A percentile compares a stretch with the other conserved stretches of the same genome.
Evolutionary conservation across 345 rosid genomes (phyloP).

Genomic region (Eucalyptus pauciflora): DNA sequence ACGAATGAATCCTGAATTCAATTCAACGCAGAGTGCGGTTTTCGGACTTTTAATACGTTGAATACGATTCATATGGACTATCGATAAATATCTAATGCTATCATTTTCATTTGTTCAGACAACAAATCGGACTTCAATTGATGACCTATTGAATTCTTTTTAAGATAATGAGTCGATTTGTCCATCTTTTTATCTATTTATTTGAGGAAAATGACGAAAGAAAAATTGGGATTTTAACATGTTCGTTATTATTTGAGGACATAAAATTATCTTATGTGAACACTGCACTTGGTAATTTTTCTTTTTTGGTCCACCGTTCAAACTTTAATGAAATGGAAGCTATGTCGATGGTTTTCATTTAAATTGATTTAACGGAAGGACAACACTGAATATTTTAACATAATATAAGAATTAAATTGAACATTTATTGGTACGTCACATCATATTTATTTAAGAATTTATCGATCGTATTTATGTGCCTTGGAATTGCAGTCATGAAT

Average conservation of each 20-base stretch:
- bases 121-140: not conserved
- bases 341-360: not conserved
- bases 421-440: fast-evolving
- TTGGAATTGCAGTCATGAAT: not conserved
- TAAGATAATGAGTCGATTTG: fast-evolving
- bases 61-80: fast-evolving
- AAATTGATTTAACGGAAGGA: fast-evolving
- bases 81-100: fast-evolving
- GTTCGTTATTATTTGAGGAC: not conserved
- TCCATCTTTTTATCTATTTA: not conserved
- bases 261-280: fast-evolving
- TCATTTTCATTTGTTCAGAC: fast-evolving
- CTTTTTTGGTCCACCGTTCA: fast-evolving
- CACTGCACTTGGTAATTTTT: fast-evolving
- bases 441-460: too few species aligned
- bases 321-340: not conserved
- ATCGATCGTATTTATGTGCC: not conserved
- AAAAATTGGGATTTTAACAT: not conserved
- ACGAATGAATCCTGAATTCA: not conserved
- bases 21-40: fast-evolving
- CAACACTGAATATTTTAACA: fast-evolving
- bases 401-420: fast-evolving
- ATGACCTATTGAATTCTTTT: not conserved
- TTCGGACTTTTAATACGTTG: fast-evolving
- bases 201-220: fast-evolving